Conservation (phyloP, 2,329 filamentous ascomycete genomes). For the Thermomyces lanuginosus region DNA sequence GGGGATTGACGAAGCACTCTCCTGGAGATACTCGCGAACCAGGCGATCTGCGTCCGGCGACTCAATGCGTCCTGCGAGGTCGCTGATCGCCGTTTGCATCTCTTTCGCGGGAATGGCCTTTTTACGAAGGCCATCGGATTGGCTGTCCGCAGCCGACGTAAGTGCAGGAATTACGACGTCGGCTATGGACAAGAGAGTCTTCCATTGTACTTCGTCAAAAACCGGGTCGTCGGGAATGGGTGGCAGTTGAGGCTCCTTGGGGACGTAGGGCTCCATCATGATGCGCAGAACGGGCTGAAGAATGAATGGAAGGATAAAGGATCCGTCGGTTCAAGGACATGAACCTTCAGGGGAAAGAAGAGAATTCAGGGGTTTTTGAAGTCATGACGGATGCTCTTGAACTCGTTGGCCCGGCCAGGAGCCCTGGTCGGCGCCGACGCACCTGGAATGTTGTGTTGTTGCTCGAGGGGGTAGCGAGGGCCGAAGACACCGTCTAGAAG, state of each 20-base stretch:
- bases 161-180: conserved; percentile 43
- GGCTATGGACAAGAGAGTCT: conserved; percentile 39
- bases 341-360: too few species aligned
- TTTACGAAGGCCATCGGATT: conserved; percentile 17
- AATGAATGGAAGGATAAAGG: too few species aligned
- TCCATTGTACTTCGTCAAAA: conserved; percentile 42
- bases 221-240: conserved; percentile 32
- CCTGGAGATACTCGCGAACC: conserved; percentile 31
- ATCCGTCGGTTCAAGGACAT: too few species aligned
- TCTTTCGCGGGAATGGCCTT: conserved; percentile 25
- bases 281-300: too few species aligned
- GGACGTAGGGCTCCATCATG: too few species aligned
- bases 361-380: too few species aligned
- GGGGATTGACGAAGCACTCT: conserved; percentile 32
- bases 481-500: too few species aligned
- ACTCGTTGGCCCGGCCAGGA: too few species aligned
- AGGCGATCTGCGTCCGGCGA: conserved; percentile 19
- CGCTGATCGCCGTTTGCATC: conserved; percentile 18
- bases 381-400: too few species aligned
- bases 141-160: conserved; percentile 22
- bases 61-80: conserved; percentile 10
- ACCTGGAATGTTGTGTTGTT: too few species aligned
- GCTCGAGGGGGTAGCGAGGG: too few species aligned
- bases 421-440: too few species aligned
- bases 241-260: conserved; percentile 31